phyloP scores from a whole-genome alignment of 176 grass and related monocot species.

The Juncus effusus region DNA sequence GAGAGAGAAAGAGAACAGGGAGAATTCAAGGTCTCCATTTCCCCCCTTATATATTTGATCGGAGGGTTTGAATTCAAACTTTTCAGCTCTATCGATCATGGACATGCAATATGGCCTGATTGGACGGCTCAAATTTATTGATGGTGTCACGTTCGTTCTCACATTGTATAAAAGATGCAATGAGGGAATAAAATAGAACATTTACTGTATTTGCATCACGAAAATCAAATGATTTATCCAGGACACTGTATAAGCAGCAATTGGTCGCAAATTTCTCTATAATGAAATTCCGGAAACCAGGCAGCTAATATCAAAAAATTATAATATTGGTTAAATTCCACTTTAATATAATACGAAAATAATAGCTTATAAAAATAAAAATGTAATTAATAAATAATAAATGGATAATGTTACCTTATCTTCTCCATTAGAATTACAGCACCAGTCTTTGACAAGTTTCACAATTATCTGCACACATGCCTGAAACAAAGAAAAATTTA shows the following conservation, averaged over 20 bases:
- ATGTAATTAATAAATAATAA: not conserved
- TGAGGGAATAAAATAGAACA: constrained; percentile 21
- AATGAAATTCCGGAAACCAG: constrained; percentile 84
- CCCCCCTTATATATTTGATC: too few species aligned
- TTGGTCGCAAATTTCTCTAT: constrained; percentile 73
- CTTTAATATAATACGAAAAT: constrained; percentile 19
- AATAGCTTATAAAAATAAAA: constrained; percentile 10
- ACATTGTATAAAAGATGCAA: not conserved
- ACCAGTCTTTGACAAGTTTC: constrained; percentile 94
- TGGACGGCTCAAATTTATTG: not conserved
- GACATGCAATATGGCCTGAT: too few species aligned
- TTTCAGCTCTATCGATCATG: too few species aligned
- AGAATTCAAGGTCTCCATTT: too few species aligned
- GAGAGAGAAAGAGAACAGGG: too few species aligned
- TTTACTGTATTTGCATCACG: constrained; percentile 87
- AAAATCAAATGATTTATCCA: constrained; percentile 93
- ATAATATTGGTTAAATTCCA: constrained; percentile 22
- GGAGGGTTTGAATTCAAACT: too few species aligned
- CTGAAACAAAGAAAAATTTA: constrained; percentile 40
- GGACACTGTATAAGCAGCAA: constrained; percentile 90
- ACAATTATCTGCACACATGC: constrained; percentile 89
- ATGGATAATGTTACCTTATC: constrained; percentile 63
- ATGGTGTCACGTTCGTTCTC: not conserved
- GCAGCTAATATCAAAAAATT: constrained; percentile 49
- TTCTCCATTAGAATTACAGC: constrained; percentile 50